Evolutionary conservation across 805 yeast genomes (phyloP), one percentile per base, ranked within the genome.

Genomic region (Candida glaebosa): DNA sequence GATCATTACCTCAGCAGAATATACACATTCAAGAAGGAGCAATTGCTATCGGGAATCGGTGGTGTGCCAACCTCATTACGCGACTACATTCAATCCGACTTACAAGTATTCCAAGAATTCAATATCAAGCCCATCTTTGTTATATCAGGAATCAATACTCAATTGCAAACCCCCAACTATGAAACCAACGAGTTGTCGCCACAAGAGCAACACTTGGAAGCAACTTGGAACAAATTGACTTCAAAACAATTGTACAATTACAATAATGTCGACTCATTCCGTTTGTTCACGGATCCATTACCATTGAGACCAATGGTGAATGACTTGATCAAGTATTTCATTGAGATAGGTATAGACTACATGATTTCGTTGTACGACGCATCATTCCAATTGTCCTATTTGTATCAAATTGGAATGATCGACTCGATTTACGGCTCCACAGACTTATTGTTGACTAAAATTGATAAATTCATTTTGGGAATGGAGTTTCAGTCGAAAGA

Each of bases 371-470:
- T 98, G 4, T 89, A 81, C 56, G 73, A 81, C 34, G 79, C 96
- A 0, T 81, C 88, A 64, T 76, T 82, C 31, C 96, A 91, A 61
- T 69, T 93, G 52, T 78, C 85, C 5, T 88, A 87, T 53, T 64
- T 91, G 52, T 72, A 74, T 46, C 75, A 75, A 34, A 69, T 68
- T 37, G 71, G 68, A 0, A 63, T 70, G 35, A 76, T 91, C 38
- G 89, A 90, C 58, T 81, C 84, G 4, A 79, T 90, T 28, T 86
- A 81, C 61, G 96, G 96, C 1, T 82, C 96, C 5, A 82, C 89
- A 1, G 98, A 93, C 52, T 72, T 81, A 30, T 65, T 90, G 34
- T 66, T 91, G 57, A 74, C 76, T 18, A 60, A 67, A 14, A 73
- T 84, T 19, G 93, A 87, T 43, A 83, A 78, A 49, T 79, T 89